These are phyloP conservation scores for Hypomontagnella submonticulosa DNA, from an alignment of 495 filamentous ascomycete species.

Conservation along the genomic window DNA sequence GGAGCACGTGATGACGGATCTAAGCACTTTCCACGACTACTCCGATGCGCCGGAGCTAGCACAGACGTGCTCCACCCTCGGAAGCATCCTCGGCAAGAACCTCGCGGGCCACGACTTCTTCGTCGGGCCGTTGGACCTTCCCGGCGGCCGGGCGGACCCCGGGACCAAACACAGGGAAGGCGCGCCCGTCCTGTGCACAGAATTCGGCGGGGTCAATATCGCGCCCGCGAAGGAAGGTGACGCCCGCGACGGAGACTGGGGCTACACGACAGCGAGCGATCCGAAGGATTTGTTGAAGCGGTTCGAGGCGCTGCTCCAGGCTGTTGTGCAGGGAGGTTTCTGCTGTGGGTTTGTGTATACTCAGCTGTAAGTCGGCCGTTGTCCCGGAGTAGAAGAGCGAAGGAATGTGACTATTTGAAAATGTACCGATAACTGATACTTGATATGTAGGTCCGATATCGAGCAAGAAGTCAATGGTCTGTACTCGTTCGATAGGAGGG, in stretches of 20 bases:
- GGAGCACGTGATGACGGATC: slow-evolving; percentile 68
- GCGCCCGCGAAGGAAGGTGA: slow-evolving; percentile 52
- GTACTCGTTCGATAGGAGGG: slow-evolving; percentile 68
- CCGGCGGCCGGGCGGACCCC: slow-evolving; percentile 46
- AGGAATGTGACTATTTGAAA: neutral
- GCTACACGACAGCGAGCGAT: slow-evolving; percentile 51
- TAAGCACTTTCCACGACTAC: slow-evolving; percentile 72
- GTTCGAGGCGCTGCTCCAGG: slow-evolving; percentile 44
- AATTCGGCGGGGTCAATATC: slow-evolving; percentile 71
- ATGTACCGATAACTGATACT: slow-evolving; percentile 3
- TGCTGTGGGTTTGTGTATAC: slow-evolving; percentile 50
- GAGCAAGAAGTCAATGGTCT: slow-evolving; percentile 73
- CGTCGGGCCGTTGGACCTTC: slow-evolving; percentile 52
- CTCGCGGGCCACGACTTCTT: slow-evolving; percentile 60
- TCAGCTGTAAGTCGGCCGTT: slow-evolving; percentile 44
- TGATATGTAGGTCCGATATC: slow-evolving; percentile 59
- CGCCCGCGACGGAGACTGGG: slow-evolving; percentile 48
- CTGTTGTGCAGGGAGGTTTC: slow-evolving; percentile 43
- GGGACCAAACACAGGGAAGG: slow-evolving; percentile 59
- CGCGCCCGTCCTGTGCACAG: slow-evolving; percentile 66
- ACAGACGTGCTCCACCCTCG: slow-evolving; percentile 57
- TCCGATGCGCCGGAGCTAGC: slow-evolving; percentile 60
- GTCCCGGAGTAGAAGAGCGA: neutral
- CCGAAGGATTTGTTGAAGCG: slow-evolving; percentile 46
- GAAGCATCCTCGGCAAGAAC: slow-evolving; percentile 60